phyloP scores from a whole-genome alignment of 805 yeast genomes.

The Teunomyces gatunensis region DNA sequence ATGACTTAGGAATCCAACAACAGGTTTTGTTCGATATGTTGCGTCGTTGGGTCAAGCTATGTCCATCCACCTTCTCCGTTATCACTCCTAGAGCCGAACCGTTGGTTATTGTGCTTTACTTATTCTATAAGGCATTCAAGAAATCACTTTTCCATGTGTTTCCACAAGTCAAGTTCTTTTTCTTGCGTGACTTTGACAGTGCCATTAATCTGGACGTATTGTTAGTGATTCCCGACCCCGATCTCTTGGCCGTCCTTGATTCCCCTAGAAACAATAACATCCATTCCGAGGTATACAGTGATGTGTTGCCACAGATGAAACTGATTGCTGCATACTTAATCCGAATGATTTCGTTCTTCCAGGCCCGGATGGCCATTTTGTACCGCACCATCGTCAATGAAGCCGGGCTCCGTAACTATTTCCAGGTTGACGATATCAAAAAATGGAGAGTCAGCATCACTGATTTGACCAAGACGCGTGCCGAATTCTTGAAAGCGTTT shows the following conservation, averaged over 20 bases:
- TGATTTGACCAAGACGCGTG: slow-evolving; percentile 22
- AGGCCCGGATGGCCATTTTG: slow-evolving; percentile 24
- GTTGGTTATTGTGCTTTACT: slow-evolving; percentile 29
- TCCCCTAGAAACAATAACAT: slow-evolving; percentile 4
- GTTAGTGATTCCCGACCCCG: slow-evolving; percentile 19
- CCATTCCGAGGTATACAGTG: slow-evolving; percentile 14
- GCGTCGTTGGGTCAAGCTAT: slow-evolving; percentile 33
- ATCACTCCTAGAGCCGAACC: slow-evolving; percentile 24
- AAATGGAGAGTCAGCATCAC: slow-evolving; percentile 28
- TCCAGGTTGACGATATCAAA: slow-evolving; percentile 17
- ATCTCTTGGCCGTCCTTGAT: slow-evolving; percentile 3
- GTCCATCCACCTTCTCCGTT: slow-evolving; percentile 29
- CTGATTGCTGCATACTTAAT: slow-evolving; percentile 27
- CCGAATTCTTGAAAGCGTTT: slow-evolving; percentile 18
- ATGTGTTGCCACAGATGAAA: slow-evolving; percentile 15
- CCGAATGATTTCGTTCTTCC: slow-evolving; percentile 30
- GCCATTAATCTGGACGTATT: slow-evolving; percentile 41
- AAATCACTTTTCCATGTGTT: slow-evolving; percentile 32
- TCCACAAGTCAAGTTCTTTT: slow-evolving; percentile 42
- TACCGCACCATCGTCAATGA: slow-evolving; percentile 30
- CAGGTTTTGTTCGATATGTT: slow-evolving; percentile 33
- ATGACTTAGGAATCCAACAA: slow-evolving; percentile 29
- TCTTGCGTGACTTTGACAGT: slow-evolving; percentile 38
- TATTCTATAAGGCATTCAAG: slow-evolving; percentile 32
- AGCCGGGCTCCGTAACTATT: slow-evolving; percentile 10